Evolutionary conservation across 768 basidiomycete species (phyloP).

Genomic region (Asterophora parasitica): DNA sequence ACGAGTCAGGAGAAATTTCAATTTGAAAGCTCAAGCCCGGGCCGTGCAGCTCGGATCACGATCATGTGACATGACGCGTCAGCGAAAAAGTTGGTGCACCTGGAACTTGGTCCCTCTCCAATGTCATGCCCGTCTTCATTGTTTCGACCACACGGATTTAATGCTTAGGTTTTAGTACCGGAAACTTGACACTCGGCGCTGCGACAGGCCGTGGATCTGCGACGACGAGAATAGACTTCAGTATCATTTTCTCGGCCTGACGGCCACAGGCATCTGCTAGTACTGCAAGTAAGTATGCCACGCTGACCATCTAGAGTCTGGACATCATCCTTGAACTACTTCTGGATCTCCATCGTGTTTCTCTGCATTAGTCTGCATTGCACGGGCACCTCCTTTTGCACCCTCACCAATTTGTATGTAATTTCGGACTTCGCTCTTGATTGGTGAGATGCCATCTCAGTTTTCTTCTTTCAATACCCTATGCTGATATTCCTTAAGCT

Average conservation of each 20-base stretch:
- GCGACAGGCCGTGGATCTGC: conserved; percentile 99
- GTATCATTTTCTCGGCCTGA: conserved; percentile 95
- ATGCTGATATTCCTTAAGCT: conserved; percentile 6
- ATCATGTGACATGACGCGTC: too few species aligned
- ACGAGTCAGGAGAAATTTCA: too few species aligned
- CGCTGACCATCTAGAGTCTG: conserved; percentile 85
- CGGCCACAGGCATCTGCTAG: conserved; percentile 96
- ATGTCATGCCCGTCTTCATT: conserved; percentile 90
- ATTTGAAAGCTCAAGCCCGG: too few species aligned
- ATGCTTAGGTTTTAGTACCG: too few species aligned
- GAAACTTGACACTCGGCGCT: conserved; percentile 95
- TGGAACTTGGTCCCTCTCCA: too few species aligned
- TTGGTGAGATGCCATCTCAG: conserved; percentile 46
- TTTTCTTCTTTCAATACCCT: background rate
- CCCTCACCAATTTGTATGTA: conserved; percentile 98
- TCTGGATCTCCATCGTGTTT: conserved; percentile 93
- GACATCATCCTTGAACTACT: conserved; percentile 93
- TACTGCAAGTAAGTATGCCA: too few species aligned
- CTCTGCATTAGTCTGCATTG: conserved; percentile 89
- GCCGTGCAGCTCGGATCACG: too few species aligned
- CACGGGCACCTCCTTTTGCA: conserved; percentile 99
- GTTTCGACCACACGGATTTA: conserved; percentile 96
- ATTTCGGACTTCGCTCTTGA: conserved; percentile 97
- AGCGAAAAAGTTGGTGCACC: too few species aligned
- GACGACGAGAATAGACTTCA: conserved; percentile 91